Evolutionary conservation across 2,329 filamentous ascomycete genomes (phyloP).

Genomic region (Talaromyces sp.): DNA sequence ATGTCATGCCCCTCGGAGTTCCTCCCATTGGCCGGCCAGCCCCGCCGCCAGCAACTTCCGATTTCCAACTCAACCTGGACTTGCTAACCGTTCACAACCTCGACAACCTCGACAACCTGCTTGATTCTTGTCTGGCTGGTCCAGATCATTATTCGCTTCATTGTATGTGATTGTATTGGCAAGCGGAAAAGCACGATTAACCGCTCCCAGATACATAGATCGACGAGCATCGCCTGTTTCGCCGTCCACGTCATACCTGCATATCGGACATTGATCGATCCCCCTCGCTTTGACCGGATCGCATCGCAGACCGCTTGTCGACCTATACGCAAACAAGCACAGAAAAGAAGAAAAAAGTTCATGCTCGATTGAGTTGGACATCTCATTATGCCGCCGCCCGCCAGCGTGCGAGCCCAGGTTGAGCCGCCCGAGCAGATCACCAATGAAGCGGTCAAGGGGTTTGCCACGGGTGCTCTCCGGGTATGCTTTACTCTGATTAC

Average conservation of each 20-base stretch:
- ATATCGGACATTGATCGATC: too few relatives aligned
- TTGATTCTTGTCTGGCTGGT: background rate
- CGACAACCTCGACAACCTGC: background rate
- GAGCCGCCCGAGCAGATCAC: slow-evolving; percentile 39
- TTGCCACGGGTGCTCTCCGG: slow-evolving; percentile 38
- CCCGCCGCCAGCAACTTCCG: background rate
- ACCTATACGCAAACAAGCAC: too few relatives aligned
- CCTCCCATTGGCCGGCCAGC: background rate
- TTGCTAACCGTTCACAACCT: too few relatives aligned
- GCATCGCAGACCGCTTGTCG: too few relatives aligned
- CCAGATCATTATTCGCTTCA: background rate
- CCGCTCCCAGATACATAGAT: too few relatives aligned
- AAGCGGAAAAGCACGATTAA: too few relatives aligned
- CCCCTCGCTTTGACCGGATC: too few relatives aligned
- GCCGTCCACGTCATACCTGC: too few relatives aligned
- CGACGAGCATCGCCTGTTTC: too few relatives aligned
- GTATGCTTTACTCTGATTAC: slow-evolving; percentile 23
- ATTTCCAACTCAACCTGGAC: background rate
- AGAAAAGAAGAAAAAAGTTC: background rate
- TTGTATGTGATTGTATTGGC: too few relatives aligned
- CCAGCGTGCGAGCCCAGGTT: slow-evolving; percentile 31
- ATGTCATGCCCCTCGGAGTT: background rate
- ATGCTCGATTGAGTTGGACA: background rate
- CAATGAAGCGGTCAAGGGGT: slow-evolving; percentile 36
- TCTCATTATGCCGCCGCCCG: slow-evolving; percentile 36